A percentile compares a stretch with the other conserved stretches of the same genome.
Evolutionary conservation across 495 filamentous ascomycete species (phyloP).

Genomic region (Penicillium paxilli): DNA sequence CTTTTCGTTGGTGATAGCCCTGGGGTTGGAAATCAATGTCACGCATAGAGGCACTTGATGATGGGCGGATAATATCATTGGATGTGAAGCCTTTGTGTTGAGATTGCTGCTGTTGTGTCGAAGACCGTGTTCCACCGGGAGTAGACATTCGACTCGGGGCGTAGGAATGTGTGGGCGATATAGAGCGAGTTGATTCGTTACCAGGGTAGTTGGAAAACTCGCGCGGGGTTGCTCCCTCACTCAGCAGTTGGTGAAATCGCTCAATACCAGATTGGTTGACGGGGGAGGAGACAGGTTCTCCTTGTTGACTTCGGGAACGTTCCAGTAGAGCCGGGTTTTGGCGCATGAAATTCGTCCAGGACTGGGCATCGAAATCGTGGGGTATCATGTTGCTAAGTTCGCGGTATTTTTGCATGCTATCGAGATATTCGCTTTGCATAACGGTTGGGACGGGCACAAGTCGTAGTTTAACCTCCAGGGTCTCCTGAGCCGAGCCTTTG

Average conservation of each 20-base stretch:
- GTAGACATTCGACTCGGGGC: conserved; percentile 39
- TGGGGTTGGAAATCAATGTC: conserved; percentile 36
- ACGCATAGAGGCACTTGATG: conserved; percentile 49
- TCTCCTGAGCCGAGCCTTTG: conserved; percentile 77
- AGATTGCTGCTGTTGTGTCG: conserved; percentile 24
- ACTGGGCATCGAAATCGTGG: conserved; percentile 64
- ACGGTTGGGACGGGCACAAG: conserved; percentile 79
- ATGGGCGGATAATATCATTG: conserved; percentile 43
- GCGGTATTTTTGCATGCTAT: conserved; percentile 61
- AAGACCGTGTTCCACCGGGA: conserved; percentile 29
- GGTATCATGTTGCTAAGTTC: conserved; percentile 61
- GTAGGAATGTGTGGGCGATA: conserved; percentile 39
- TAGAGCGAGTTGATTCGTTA: conserved; percentile 33
- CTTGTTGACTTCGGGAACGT: conserved; percentile 28
- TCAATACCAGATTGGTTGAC: conserved; percentile 57
- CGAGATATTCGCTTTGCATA: conserved; percentile 67
- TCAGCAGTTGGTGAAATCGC: conserved; percentile 50
- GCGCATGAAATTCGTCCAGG: conserved; percentile 66
- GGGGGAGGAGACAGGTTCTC: conserved; percentile 36
- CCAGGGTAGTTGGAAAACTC: conserved; percentile 34
- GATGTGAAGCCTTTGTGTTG: conserved; percentile 26
- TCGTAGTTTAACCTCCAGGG: conserved; percentile 89
- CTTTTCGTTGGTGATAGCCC: conserved; percentile 29
- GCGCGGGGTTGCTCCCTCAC: conserved; percentile 44
- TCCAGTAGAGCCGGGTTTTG: conserved; percentile 55